Percentiles rank a stretch among this genome's conserved stretches.
Evolutionary conservation across 1,139 yeast species (phyloP).

Genomic region (Debaryomyces robertsiae): DNA sequence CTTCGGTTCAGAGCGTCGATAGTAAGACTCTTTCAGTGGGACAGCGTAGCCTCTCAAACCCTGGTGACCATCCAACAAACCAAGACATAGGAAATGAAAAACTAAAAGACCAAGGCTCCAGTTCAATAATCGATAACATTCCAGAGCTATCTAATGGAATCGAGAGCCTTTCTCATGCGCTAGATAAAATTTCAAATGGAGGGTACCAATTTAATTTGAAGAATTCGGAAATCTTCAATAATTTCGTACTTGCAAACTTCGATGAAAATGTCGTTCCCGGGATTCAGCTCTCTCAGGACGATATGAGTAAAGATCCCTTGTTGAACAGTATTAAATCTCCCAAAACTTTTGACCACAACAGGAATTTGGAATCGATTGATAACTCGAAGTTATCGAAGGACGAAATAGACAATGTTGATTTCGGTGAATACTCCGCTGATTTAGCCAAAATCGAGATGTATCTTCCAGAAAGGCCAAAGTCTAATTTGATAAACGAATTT

Average conservation of each 20-base stretch:
- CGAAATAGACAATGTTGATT: conserved; percentile 2
- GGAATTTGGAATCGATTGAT: neutral
- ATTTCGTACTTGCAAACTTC: conserved; percentile 23
- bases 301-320: neutral
- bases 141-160: conserved; percentile 29
- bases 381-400: neutral
- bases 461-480: conserved; percentile 9
- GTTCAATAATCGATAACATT: conserved; percentile 12
- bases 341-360: neutral
- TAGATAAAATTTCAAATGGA: conserved; percentile 33
- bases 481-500: conserved; percentile 15
- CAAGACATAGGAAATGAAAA: neutral
- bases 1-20: neutral
- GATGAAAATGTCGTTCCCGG: conserved; percentile 10
- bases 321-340: neutral
- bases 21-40: neutral
- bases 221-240: conserved; percentile 32
- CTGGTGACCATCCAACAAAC: neutral
- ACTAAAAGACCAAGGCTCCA: conserved; percentile 6
- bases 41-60: too few relatives aligned
- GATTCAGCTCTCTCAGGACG: neutral
- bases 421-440: conserved; percentile 25
- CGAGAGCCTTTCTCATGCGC: conserved; percentile 30
- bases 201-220: conserved; percentile 30
- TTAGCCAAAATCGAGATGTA: conserved; percentile 19